phyloP scores from a whole-genome alignment of 495 filamentous ascomycete genomes.

The Penicillium canescens region DNA sequence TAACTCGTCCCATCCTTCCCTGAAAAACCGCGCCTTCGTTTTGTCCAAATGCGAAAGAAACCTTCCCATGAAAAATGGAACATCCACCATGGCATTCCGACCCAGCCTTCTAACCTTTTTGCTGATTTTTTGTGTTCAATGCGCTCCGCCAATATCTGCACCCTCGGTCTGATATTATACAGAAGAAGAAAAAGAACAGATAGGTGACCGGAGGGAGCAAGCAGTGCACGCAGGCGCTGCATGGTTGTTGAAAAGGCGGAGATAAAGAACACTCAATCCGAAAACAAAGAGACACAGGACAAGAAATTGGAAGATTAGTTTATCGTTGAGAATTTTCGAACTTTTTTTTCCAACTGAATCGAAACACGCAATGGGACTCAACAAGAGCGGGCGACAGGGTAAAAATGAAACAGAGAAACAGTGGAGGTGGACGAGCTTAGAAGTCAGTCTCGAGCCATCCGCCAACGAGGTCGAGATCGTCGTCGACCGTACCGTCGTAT shows the following conservation, averaged over 20 bases:
- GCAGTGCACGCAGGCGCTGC: constrained; percentile 1
- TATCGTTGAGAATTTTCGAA: constrained; percentile 29
- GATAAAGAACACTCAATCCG: constrained; percentile 18
- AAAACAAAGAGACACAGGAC: constrained; percentile 18
- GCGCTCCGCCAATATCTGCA: constrained; percentile 12
- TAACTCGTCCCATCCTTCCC: constrained; percentile 6
- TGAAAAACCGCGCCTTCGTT: constrained; percentile 6
- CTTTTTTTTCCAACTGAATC: constrained; percentile 32
- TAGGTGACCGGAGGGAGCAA: constrained; percentile 12
- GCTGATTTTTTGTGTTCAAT: constrained; percentile 27
- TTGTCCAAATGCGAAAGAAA: constrained; percentile 22
- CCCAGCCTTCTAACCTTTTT: constrained; percentile 33
- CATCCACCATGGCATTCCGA: constrained; percentile 12
- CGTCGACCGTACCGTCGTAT: constrained; percentile 61
- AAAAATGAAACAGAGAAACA: constrained; percentile 6
- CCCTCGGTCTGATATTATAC: constrained; percentile 27
- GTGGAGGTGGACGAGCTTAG: constrained; percentile 27
- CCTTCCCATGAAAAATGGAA: constrained; percentile 6
- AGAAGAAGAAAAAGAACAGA: constrained; percentile 21
- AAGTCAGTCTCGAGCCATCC: constrained; percentile 71
- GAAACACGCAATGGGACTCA: constrained; percentile 18
- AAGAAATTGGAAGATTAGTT: constrained; percentile 23
- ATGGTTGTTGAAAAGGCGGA: constrained; percentile 16
- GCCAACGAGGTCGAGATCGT: constrained; percentile 87
- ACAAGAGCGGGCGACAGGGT: constrained; percentile 8